phyloP scores from a whole-genome alignment of 1,284 basidiomycete genomes.

The Malassezia sp. region DNA sequence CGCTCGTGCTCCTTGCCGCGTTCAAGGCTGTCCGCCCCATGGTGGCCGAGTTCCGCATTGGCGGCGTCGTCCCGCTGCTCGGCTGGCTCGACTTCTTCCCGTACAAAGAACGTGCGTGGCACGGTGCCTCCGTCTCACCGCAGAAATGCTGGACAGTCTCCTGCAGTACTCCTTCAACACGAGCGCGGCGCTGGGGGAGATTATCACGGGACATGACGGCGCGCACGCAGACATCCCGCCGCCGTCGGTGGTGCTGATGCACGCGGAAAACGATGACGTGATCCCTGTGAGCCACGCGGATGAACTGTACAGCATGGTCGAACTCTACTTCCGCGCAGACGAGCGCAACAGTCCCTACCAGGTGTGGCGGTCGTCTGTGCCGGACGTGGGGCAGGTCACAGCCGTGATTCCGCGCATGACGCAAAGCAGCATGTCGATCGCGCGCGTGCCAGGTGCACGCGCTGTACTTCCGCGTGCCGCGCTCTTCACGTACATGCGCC shows the following conservation, averaged over 20 bases:
- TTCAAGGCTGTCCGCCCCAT: slow-evolving; percentile 61
- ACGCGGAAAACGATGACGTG: slow-evolving; percentile 68
- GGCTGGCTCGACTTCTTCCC: slow-evolving; percentile 65
- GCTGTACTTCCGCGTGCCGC: slow-evolving; percentile 5
- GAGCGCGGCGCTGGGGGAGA: slow-evolving; percentile 12
- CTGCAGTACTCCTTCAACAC: slow-evolving; percentile 55
- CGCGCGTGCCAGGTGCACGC: slow-evolving; percentile 9
- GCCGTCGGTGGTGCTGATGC: slow-evolving; percentile 62
- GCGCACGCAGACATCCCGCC: slow-evolving; percentile 58
- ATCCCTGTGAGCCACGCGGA: slow-evolving; percentile 63
- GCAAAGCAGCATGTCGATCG: too few relatives aligned
- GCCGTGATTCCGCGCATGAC: slow-evolving; percentile 14
- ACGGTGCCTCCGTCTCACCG: neutral
- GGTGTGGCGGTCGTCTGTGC: slow-evolving; percentile 7
- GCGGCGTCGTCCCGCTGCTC: slow-evolving; percentile 56
- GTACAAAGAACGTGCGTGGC: slow-evolving; percentile 50
- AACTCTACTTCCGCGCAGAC: neutral
- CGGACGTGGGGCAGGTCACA: slow-evolving; percentile 4
- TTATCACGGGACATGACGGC: slow-evolving; percentile 3
- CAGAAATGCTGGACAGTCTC: slow-evolving; percentile 52
- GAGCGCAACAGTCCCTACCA: slow-evolving; percentile 1
- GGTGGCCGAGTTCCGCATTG: slow-evolving; percentile 57
- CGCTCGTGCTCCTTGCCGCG: slow-evolving; percentile 63
- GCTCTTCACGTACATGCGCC: slow-evolving; percentile 20
- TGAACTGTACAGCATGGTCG: slow-evolving; percentile 14